Evolutionary conservation across 2,329 filamentous ascomycete genomes (phyloP), one percentile per base, ranked within the genome.

Genomic region (Fusarium robinianum): DNA sequence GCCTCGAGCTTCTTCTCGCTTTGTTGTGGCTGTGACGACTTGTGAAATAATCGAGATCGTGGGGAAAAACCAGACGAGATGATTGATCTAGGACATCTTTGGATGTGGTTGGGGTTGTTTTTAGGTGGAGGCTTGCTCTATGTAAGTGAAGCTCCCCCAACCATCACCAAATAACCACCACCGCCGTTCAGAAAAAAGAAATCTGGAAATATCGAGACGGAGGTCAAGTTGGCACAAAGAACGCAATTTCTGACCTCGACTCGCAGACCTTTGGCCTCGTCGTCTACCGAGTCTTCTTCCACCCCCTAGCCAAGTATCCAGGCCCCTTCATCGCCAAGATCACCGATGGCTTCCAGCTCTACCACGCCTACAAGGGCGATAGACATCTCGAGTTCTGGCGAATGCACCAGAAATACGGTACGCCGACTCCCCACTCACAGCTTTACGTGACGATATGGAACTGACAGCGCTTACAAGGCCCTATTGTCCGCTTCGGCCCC

Each of bases 401-500:
- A 19, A 74, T 85, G 56, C 89, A 95, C 65, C 72, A 84, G 56
- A 76, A 78, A 62, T 90, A 95, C 60, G 87, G 87, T 74, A 67
- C 49, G 65, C 58, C 11, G n/a, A 10, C 5, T 14, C 8, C 16
- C 8, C 4, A 5, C 6, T 10, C 9, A 18, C 12, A 11, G 26
- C n/a, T n/a, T 8, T 2, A 19, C 5, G 12, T 10, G 18, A 8
- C 14, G 14, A 10, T 19, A 37, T 14, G n/a, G n/a, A n/a, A 23
- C 40, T 54, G 27, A 49, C 33, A 32, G 3, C 8, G 12, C 1
- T 8, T 5, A n/a, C 5, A 14, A 82, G 80, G 81, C 57, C 71
- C 74, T n/a, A 66, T 83, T 36, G 85, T 92, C n/a, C 86, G 89
- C 18, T 88, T 86, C 54, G 87, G 86, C 0, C 89, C 89, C 30